Base-by-base conservation (phyloP, 306 rosid species). In the Ochetophila trinervis region DNA sequence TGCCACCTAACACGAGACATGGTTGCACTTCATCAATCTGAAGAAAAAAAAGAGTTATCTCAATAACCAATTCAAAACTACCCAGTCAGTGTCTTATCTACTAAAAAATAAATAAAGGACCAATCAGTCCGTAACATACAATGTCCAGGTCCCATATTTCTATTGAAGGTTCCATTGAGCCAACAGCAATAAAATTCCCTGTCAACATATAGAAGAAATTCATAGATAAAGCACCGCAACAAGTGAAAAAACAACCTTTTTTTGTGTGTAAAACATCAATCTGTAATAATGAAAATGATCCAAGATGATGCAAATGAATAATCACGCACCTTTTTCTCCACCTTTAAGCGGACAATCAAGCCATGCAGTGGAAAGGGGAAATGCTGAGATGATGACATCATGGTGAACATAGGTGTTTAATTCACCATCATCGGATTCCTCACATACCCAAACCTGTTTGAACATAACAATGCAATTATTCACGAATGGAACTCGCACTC, bases 101-200 rank as follows among this genome's bases (percentile, higher is more conserved):
- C 32, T 47, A 57, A 65, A 36, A 53, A 34, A 18, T 44, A 21
- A 51, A 62, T 34, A 53, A 49, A 53, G 4, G 24, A 35, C 60
- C 18, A 48, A 65, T 13, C 19, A 19, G 2, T 16, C 52, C 3
- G n/a, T n/a, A n/a, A 80, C 97, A 71, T 86, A 92, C 96, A 69
- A 89, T 78, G 75, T 92, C 96, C 76, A 92, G 96, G 82, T 92
- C 95, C 95, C 95, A 92, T 68, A 92, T 89, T 84, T 92, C 96
- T 36, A 89, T 89, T 59, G 86, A 67, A 57, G 96, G 96, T 61
- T 84, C 93, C 98, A 92, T 89, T 60, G 95, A 77, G 63, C 95
- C 95, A 74, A 89, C 95, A 57, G 93, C 95, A 70, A 89, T 47
- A 67, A 89, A 89, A 69, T 84, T 92, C 62, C 98, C 98, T 89